Evolutionary conservation across 805 yeast genomes (phyloP).

Genomic region (fission yeast (Schizosaccharomyces pombe)): DNA sequence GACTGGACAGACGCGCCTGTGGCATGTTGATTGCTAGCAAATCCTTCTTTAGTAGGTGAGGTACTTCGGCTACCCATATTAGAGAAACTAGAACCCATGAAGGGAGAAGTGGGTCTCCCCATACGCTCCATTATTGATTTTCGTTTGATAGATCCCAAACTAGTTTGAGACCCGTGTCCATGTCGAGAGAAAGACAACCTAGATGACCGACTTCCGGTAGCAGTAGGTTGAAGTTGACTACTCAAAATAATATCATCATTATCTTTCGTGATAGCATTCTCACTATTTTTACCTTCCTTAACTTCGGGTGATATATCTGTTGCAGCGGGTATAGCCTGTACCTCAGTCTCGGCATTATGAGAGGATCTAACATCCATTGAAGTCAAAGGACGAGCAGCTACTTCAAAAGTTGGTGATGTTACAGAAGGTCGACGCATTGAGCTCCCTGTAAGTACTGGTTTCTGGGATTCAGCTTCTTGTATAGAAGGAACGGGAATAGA

Average conservation of each 20-base stretch:
- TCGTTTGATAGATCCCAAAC: background rate
- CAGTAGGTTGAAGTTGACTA: background rate
- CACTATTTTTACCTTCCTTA: no score
- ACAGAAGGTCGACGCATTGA: no score
- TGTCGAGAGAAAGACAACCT: background rate
- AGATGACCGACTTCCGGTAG: background rate
- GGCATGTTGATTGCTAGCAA: background rate
- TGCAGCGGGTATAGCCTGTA: no score
- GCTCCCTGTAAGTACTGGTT: no score
- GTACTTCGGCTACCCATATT: background rate
- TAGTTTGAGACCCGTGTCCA: background rate
- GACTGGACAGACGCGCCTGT: background rate
- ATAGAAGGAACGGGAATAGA: no score
- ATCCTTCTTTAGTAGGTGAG: background rate
- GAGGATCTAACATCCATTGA: no score
- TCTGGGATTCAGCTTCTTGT: no score
- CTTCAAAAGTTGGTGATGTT: no score
- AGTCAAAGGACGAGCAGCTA: no score
- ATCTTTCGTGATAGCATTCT: no score
- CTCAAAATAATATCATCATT: background rate
- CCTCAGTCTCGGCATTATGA: no score
- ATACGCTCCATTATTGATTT: conserved; percentile 2
- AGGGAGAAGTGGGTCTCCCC: background rate
- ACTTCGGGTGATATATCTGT: no score
- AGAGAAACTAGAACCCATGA: background rate